Conservation (phyloP, 2,329 filamentous ascomycete species). For the Magnaporthales sp. region DNA sequence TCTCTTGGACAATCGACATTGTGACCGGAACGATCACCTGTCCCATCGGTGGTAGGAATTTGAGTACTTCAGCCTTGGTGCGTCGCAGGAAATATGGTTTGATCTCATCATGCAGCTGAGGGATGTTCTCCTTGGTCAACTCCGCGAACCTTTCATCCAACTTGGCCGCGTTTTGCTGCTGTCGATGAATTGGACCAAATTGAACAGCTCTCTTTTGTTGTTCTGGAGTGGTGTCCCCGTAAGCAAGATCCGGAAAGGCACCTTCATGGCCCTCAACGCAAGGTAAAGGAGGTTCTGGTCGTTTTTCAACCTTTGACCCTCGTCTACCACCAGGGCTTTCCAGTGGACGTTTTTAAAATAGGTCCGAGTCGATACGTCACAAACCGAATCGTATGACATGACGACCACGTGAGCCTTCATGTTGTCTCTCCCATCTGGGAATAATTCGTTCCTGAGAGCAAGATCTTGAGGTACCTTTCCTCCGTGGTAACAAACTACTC, state of each 20-base stretch:
- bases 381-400: constrained; percentile 86
- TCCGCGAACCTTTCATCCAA: constrained; percentile 69
- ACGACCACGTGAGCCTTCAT: constrained; percentile 87
- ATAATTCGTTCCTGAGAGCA: constrained; percentile 77
- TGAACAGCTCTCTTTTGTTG: constrained; percentile 90
- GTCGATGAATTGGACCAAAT: constrained; percentile 91
- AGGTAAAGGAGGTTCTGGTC: constrained; percentile 77
- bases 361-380: constrained; percentile 57
- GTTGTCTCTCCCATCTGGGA: constrained; percentile 54
- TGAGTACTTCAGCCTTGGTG: constrained; percentile 84
- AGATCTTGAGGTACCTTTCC: constrained; percentile 65
- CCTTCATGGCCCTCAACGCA: constrained; percentile 61
- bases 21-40: constrained; percentile 95
- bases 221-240: constrained; percentile 94
- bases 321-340: constrained; percentile 85
- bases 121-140: constrained; percentile 76
- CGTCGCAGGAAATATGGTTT: constrained; percentile 62
- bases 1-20: constrained; percentile 90
- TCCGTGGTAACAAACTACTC: constrained; percentile 91
- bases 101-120: constrained; percentile 74
- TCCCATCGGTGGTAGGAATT: constrained; percentile 84
- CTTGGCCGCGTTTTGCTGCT: constrained; percentile 56
- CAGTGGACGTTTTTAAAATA: constrained; percentile 68
- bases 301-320: constrained; percentile 92
- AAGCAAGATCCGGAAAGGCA: constrained; percentile 77